Conservation (phyloP, 306 rosid species). For the Amphicarpaea edgeworthii region DNA sequence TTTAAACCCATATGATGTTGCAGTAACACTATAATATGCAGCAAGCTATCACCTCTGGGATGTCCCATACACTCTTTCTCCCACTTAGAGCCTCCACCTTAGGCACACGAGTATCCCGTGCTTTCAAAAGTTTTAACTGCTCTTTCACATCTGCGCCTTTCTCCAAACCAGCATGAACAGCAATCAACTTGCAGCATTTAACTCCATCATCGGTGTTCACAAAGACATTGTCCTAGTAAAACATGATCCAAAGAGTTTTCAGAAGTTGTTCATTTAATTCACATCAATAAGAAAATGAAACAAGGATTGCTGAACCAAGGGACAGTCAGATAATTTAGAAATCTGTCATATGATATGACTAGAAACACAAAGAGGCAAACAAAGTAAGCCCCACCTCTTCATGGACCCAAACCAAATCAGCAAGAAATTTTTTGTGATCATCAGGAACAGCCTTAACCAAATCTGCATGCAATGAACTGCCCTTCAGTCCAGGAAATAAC, state of each 20-base stretch:
- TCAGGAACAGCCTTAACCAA: conserved; percentile 92
- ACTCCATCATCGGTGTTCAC: conserved; percentile 66
- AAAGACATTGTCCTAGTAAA: conserved; percentile 75
- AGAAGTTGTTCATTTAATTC: conserved; percentile 36
- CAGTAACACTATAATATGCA: conserved; percentile 13
- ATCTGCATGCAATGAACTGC: conserved; percentile 60
- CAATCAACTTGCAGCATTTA: conserved; percentile 77
- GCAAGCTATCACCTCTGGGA: conserved; percentile 72
- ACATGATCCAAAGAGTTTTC: conserved; percentile 38
- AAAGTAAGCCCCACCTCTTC: conserved; percentile 73
- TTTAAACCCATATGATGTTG: conserved; percentile 18
- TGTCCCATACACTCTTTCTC: conserved; percentile 77
- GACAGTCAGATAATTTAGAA: background rate
- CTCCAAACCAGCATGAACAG: conserved; percentile 95
- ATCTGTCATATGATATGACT: conserved; percentile 5
- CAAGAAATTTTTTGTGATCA: conserved; percentile 89
- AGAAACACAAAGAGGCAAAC: conserved; percentile 30
- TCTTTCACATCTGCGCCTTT: conserved; percentile 66
- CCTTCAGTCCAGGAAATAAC: conserved; percentile 26
- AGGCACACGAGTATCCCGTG: conserved; percentile 72
- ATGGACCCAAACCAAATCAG: conserved; percentile 88
- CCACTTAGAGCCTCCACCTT: conserved; percentile 76
- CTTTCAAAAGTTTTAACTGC: conserved; percentile 71
- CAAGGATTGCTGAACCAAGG: conserved; percentile 18
- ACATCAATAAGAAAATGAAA: conserved; percentile 36